Base-by-base conservation (phyloP, 2,329 filamentous ascomycete species). In the Sarocladium strictum region DNA sequence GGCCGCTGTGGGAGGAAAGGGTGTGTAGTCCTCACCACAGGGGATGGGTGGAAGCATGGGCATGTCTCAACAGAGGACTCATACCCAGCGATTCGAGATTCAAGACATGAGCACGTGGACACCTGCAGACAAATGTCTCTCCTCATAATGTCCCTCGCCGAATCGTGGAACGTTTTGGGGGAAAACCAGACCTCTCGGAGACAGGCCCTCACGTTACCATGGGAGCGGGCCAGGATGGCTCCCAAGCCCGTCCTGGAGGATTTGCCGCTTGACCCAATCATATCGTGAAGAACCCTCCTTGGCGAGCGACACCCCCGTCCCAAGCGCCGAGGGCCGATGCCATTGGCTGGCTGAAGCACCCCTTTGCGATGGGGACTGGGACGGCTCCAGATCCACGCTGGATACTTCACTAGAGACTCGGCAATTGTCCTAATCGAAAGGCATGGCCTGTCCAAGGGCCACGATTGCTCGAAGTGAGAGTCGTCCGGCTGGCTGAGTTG, bases 251-350 rank as follows among this genome's bases (percentile, higher is more conserved):
- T 47, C 43, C 24, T 51, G 27, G 47, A 51, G 47, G 47, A 51
- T 33, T 51, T 51, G 27, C 47, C 47, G 26, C 26, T 35, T n/a
- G 4, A n/a, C 17, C 47, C 47, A 51, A 51, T 51, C 27, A 51
- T 11, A 23, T 51, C 17, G 14, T 23, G 17, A 35, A 51, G 47
- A 51, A 33, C 27, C 47, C 26, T 19, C 21, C 47, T 35, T 33
- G 27, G 27, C 27, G n/a, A 51, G 35, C 14, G 27, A 21, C 27
- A 51, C 47, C 47, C 47, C 15, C 35, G 43, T 27, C 21, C 3
- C 3, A 47, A 15, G 43, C 43, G 43, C 23, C 43, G 43, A 47
- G 24, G 43, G 23, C 24, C 43, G 43, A 27, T 3, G 3, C 29
- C 43, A 47, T 47, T 47, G 43, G 43, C 24, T 24, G 23, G 43